These are phyloP conservation scores for Escovopsis weberi DNA, from an alignment of 2,329 filamentous ascomycete species.

Conservation along the genomic window DNA sequence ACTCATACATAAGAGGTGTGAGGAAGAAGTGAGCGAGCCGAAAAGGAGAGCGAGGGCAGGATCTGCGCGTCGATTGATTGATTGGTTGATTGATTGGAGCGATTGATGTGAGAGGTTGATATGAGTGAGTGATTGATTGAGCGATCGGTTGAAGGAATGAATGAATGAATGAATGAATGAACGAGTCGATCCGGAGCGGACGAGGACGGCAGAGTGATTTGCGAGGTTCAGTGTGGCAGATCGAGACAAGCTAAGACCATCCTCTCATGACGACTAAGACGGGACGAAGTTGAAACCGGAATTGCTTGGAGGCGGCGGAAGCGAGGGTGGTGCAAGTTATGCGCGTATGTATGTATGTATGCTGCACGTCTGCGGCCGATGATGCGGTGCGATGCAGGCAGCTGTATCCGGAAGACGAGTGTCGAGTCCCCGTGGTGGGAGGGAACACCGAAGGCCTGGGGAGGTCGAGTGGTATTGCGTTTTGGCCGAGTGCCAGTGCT, in stretches of 20 bases:
- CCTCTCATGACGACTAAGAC: not conserved
- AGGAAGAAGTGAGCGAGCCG: constrained; percentile 2
- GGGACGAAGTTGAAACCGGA: constrained; percentile 3
- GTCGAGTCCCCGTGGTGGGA: not conserved
- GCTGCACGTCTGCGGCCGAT: not conserved
- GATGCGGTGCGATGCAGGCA: constrained; percentile 3
- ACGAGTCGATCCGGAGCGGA: not conserved
- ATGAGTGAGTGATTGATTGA: no score
- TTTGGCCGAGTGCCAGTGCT: not conserved
- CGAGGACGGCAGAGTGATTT: no score
- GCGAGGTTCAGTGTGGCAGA: no score
- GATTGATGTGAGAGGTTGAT: no score
- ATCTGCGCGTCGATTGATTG: constrained; percentile 1
- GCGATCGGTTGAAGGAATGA: no score
- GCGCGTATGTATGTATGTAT: not conserved
- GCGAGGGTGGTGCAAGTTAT: constrained; percentile 6
- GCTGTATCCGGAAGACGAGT: no score
- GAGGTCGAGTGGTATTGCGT: not conserved
- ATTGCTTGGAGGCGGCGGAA: constrained; percentile 1
- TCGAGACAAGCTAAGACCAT: not conserved
- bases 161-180: not conserved
- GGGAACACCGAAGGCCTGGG: not conserved
- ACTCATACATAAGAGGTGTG: no score
- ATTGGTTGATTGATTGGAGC: not conserved
- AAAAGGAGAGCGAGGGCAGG: not conserved